Evolutionary conservation across 1,139 yeast species (phyloP).

Genomic region (Sugiyamaella sp.): DNA sequence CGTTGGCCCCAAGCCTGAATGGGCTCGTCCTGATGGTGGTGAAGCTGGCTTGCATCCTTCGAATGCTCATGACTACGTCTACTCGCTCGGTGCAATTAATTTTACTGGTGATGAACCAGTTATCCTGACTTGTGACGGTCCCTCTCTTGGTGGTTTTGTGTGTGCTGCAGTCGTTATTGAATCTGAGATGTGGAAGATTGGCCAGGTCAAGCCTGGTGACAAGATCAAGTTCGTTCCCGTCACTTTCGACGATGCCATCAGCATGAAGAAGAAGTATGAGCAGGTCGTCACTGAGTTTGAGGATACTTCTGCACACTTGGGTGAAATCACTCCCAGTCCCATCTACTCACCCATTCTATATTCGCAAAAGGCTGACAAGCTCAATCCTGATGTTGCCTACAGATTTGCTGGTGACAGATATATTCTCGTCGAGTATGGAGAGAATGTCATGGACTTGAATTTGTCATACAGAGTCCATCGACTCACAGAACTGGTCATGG

Average conservation of each 20-base stretch:
- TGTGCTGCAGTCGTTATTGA: slow-evolving; percentile 95
- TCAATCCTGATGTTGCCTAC: slow-evolving; percentile 74
- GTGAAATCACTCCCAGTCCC: slow-evolving; percentile 12
- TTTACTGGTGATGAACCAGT: slow-evolving; percentile 99
- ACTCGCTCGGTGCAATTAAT: slow-evolving; percentile 93
- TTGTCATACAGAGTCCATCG: slow-evolving; percentile 82
- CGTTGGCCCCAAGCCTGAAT: slow-evolving; percentile 92
- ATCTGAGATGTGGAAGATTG: slow-evolving; percentile 98
- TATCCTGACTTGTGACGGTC: slow-evolving; percentile 94
- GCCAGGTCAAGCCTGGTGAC: slow-evolving; percentile 94
- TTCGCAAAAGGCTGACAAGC: slow-evolving; percentile 47
- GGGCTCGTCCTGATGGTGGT: slow-evolving; percentile 98
- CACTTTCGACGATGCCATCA: slow-evolving; percentile 65
- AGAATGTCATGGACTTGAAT: slow-evolving; percentile 80
- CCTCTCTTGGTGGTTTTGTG: slow-evolving; percentile 95
- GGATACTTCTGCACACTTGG: slow-evolving; percentile 11
- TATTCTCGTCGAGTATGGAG: slow-evolving; percentile 89
- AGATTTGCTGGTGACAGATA: slow-evolving; percentile 98
- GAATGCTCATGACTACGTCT: slow-evolving; percentile 95
- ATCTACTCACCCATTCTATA: slow-evolving; percentile 55
- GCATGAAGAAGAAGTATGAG: slow-evolving; percentile 48
- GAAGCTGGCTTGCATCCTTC: slow-evolving; percentile 98
- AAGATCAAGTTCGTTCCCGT: slow-evolving; percentile 77
- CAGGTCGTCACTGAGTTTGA: slow-evolving; percentile 8
- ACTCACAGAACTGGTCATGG: slow-evolving; percentile 67